Conservation (phyloP, 2,329 filamentous ascomycete species). For the Furcasterigmium sp. region DNA sequence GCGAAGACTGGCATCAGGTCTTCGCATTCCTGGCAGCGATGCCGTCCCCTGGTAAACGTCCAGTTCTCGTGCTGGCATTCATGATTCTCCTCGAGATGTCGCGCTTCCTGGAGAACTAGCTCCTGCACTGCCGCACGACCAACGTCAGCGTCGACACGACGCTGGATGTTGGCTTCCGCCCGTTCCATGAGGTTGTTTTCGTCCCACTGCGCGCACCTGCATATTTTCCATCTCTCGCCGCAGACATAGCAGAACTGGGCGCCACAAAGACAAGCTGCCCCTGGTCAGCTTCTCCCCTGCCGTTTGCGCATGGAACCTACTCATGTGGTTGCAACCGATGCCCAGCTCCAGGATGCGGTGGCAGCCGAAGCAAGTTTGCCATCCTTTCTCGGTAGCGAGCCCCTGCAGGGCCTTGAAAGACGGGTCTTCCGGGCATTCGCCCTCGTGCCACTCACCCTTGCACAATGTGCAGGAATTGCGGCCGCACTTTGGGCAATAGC, state of each 20-base stretch:
- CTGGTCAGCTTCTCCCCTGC: constrained; percentile 35
- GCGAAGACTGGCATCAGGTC: constrained; percentile 34
- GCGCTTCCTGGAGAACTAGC: no score
- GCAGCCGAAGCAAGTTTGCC: constrained; percentile 47
- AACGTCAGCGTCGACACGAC: no score
- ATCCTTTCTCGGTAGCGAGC: constrained; percentile 35
- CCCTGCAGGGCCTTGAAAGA: constrained; percentile 30
- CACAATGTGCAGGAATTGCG: constrained; percentile 43
- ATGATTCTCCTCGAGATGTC: constrained; percentile 28
- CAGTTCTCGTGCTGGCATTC: constrained; percentile 33
- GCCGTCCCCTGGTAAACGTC: constrained; percentile 23
- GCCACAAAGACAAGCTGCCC: constrained; percentile 10
- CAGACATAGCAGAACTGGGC: constrained; percentile 1
- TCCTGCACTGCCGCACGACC: background rate
- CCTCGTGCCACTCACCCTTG: constrained; percentile 38
- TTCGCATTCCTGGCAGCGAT: constrained; percentile 38
- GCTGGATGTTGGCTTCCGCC: constrained; percentile 20
- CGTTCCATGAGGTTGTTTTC: background rate
- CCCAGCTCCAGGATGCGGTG: constrained; percentile 39
- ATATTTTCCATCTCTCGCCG: background rate
- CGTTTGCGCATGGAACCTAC: constrained; percentile 35
- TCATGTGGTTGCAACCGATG: constrained; percentile 52
- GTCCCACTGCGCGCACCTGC: background rate
- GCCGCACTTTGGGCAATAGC: constrained; percentile 35
- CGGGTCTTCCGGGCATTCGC: constrained; percentile 42